A percentile compares a stretch with the other conserved stretches of the same genome.
phyloP scores from a whole-genome alignment of 2,329 filamentous ascomycete genomes.

The Pezicula rhizophila region DNA sequence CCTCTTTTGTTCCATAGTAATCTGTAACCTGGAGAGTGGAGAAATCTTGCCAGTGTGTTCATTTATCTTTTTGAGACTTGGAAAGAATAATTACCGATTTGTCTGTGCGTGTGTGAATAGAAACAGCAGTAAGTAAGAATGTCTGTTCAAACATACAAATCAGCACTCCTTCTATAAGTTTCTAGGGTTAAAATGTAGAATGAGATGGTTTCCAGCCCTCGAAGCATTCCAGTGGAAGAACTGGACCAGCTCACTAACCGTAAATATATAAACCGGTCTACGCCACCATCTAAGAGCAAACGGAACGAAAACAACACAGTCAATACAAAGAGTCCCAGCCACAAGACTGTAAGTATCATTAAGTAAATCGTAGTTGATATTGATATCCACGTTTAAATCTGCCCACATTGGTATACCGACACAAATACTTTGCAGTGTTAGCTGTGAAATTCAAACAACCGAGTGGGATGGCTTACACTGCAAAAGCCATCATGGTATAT shows the following conservation, averaged over 20 bases:
- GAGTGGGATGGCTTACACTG: background rate
- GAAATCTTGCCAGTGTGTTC: too few relatives aligned
- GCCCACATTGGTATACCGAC: background rate
- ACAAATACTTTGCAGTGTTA: background rate
- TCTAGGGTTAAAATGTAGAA: too few relatives aligned
- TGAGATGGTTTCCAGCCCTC: too few relatives aligned
- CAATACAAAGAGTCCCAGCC: background rate
- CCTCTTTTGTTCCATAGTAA: too few relatives aligned
- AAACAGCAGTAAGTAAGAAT: background rate
- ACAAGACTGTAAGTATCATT: background rate
- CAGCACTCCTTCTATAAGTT: too few relatives aligned
- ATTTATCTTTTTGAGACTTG: too few relatives aligned
- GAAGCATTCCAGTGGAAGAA: background rate
- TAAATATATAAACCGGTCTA: background rate
- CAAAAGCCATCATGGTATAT: background rate
- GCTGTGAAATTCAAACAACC: background rate
- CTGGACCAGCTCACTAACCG: background rate
- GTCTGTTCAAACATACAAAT: too few relatives aligned
- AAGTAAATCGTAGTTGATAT: background rate
- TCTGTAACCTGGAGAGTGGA: too few relatives aligned
- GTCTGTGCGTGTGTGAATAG: background rate
- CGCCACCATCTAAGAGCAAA: background rate
- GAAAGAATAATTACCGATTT: too few relatives aligned
- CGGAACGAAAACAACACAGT: background rate
- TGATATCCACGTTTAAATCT: background rate